Evolutionary conservation across 2,329 filamentous ascomycete species (phyloP).

Genomic region (Cadophora gregata): DNA sequence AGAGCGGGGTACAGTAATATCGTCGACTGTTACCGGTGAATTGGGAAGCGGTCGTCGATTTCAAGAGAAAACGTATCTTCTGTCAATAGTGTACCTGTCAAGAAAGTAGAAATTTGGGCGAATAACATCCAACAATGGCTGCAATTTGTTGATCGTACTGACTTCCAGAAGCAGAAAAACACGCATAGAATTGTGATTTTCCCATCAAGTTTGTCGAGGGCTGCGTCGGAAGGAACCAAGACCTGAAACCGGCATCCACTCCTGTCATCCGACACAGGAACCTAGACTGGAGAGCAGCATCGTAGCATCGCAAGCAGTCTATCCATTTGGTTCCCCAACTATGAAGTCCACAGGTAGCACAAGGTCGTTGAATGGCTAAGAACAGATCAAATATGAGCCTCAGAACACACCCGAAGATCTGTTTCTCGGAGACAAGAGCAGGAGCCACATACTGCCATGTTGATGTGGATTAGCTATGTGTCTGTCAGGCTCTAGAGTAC

Average conservation of each 20-base stretch:
- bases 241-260: not conserved
- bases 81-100: too few relatives aligned
- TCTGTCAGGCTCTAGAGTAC: conserved; percentile 18
- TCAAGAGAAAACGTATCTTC: not conserved
- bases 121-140: not conserved
- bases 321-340: not conserved
- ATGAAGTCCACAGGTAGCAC: not conserved
- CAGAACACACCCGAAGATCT: not conserved
- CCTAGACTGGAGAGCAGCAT: not conserved
- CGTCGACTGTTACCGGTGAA: not conserved
- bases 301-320: not conserved
- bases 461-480: conserved; percentile 22
- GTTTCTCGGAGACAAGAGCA: conserved; percentile 5
- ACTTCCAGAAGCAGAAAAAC: not conserved
- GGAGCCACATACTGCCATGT: not conserved
- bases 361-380: not conserved
- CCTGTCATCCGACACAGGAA: not conserved
- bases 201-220: not conserved
- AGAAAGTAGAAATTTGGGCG: not conserved
- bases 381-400: conserved; percentile 1
- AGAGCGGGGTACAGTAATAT: not conserved
- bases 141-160: not conserved
- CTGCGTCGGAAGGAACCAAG: not conserved
- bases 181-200: not conserved
- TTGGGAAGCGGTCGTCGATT: not conserved